A percentile compares a stretch with the other conserved stretches of the same genome.
Evolutionary conservation across 305 asterid species (phyloP).

Genomic region (Fraxinus greggii): DNA sequence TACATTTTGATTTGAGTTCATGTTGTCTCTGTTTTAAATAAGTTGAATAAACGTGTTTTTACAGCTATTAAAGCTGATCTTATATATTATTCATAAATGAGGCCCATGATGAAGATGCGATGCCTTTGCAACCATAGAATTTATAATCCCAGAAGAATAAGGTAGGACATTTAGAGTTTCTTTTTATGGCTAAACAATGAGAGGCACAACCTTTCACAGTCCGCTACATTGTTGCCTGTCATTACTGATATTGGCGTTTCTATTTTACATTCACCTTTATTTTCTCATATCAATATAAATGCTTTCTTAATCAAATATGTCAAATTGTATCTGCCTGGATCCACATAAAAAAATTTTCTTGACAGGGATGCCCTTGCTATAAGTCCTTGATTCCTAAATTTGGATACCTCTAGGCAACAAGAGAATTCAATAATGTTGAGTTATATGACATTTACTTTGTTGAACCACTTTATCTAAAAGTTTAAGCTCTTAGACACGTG

Average conservation of each 20-base stretch:
- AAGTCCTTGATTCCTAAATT: background rate
- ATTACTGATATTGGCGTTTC: background rate
- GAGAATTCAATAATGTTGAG: background rate
- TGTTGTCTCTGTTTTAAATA: background rate
- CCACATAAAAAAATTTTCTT: background rate
- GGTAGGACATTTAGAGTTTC: background rate
- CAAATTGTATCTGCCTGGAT: constrained; percentile 1
- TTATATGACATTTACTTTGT: background rate
- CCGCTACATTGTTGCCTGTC: background rate
- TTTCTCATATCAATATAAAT: background rate
- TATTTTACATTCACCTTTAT: background rate
- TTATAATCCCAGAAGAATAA: background rate
- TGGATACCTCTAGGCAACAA: background rate
- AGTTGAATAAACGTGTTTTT: background rate
- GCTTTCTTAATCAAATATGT: background rate
- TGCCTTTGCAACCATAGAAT: background rate
- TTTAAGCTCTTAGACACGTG: background rate
- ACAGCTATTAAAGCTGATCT: background rate
- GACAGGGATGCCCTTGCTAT: background rate
- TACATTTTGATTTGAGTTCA: background rate
- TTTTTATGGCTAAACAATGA: background rate
- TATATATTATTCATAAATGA: background rate
- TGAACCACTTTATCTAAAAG: background rate
- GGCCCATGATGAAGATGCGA: background rate
- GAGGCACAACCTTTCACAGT: background rate